Evolutionary conservation across 352 stramenopile genomes (phyloP), one percentile per base, ranked within the genome.

Genomic region (Phytophthora colocasiae): DNA sequence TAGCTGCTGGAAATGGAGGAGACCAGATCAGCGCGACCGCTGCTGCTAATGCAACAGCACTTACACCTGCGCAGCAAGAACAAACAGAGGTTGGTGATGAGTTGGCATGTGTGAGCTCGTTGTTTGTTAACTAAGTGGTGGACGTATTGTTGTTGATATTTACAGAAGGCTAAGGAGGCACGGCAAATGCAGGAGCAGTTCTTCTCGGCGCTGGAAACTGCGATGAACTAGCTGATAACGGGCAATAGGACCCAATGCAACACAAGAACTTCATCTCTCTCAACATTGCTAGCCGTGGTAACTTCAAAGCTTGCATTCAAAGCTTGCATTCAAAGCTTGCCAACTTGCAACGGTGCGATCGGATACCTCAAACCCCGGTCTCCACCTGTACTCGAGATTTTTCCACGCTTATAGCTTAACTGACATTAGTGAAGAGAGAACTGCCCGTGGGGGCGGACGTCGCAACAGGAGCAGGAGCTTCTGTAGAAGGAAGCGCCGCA

Each of bases 151-250:
- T 36, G 31, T 36, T 36, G 31, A 10, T 14, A 61, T 56, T 26
- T 56, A 58, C 60, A 92, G 81, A 79, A 75, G 36, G 59, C 77
- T 29, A 70, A 70, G 5, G 71, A 91, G 54, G 68, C 69, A 29
- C 74, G 78, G n/a, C 66, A 78, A 56, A 75, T 87, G 63, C 84
- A 93, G 58, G 72, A 89, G 26, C 51, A 80, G 36, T 93, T 93
- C 63, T 93, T 93, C 63, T 49, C 64, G 14, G 74, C 78, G 12
- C 75, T 92, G 12, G 80, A 90, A 44, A 51, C 69, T 17, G 71
- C 81, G 39, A 77, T 87, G 36, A 71, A 66, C 17, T 82, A 40
- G 31, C 31, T 36, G 31, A 36, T 14, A 36, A 36, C 8, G 31
- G 31, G 31, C 12, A 36, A 12, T 36, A 14, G 31, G 31, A 36